phyloP scores from a whole-genome alignment of 805 yeast genomes.

The Candida andamanensis region DNA sequence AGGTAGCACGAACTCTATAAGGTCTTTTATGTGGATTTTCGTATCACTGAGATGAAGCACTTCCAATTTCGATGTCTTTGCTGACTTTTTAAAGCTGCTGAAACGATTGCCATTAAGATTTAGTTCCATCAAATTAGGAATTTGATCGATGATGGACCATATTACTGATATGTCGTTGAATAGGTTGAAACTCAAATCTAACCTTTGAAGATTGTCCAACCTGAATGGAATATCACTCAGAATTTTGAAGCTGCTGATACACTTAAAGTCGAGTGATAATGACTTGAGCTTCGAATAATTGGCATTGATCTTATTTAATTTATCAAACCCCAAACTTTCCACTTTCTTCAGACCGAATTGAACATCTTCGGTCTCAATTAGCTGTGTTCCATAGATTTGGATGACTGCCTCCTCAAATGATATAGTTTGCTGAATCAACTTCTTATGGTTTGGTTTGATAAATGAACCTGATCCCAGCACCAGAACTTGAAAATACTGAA shows the following conservation, averaged over 20 bases:
- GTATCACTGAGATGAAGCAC: constrained; percentile 25
- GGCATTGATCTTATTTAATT: constrained; percentile 43
- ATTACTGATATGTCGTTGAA: constrained; percentile 39
- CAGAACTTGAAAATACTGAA: constrained; percentile 45
- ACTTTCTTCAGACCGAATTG: constrained; percentile 53
- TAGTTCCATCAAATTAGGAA: constrained; percentile 38
- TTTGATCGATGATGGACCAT: constrained; percentile 25
- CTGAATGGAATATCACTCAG: constrained; percentile 1
- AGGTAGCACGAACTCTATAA: constrained; percentile 15
- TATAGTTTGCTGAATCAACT: constrained; percentile 19
- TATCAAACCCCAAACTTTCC: constrained; percentile 63
- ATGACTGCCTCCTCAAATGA: constrained; percentile 47
- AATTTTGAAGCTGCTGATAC: constrained; percentile 25
- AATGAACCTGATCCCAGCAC: constrained; percentile 58
- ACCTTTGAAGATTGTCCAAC: constrained; percentile 18
- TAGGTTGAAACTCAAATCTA: constrained; percentile 62
- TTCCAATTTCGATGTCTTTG: constrained; percentile 6
- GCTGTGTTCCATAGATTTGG: constrained; percentile 19
- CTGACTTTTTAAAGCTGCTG: neutral
- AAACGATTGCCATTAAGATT: constrained; percentile 54
- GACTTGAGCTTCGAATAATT: constrained; percentile 41
- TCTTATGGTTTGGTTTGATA: constrained; percentile 40
- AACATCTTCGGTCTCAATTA: constrained; percentile 18
- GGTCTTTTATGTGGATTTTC: constrained; percentile 9
- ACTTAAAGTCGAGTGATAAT: constrained; percentile 45